Conservation (phyloP, 1,284 basidiomycete genomes). For the Trichosporon coremiiforme region DNA sequence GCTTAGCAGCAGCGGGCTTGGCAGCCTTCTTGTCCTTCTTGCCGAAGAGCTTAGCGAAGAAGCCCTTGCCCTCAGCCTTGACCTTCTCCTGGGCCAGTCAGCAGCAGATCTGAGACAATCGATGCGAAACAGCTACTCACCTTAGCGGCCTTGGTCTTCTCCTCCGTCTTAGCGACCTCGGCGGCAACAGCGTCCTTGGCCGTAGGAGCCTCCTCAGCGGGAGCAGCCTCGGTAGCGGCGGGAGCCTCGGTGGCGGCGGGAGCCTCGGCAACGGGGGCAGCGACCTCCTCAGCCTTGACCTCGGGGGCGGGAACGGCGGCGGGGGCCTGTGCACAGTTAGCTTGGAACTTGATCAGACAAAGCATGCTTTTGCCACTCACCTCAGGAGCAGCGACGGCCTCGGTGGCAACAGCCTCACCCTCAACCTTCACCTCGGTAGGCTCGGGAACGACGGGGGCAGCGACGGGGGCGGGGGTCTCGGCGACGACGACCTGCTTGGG, state of each 20-base stretch:
- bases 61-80: constrained; percentile 33
- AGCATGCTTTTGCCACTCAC: constrained; percentile 20
- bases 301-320: constrained; percentile 29
- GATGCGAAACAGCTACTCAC: constrained; percentile 25
- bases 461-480: constrained; percentile 30
- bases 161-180: constrained; percentile 31
- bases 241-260: constrained; percentile 17
- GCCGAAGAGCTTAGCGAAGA: constrained; percentile 33
- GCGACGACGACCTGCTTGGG: constrained; percentile 64
- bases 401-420: constrained; percentile 30
- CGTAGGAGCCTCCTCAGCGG: constrained; percentile 27
- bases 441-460: constrained; percentile 32
- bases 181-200: constrained; percentile 38
- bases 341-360: background rate
- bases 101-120: background rate
- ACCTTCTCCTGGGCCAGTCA: constrained; percentile 29
- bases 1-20: constrained; percentile 21
- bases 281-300: constrained; percentile 39
- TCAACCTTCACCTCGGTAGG: constrained; percentile 30
- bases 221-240: constrained; percentile 21
- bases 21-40: constrained; percentile 33
- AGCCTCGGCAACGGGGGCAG: constrained; percentile 38
- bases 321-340: background rate
- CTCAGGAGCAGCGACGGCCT: constrained; percentile 23
- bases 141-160: constrained; percentile 40